Conservation (phyloP, 2,329 filamentous ascomycete genomes). For the Setomelanomma holmii region DNA sequence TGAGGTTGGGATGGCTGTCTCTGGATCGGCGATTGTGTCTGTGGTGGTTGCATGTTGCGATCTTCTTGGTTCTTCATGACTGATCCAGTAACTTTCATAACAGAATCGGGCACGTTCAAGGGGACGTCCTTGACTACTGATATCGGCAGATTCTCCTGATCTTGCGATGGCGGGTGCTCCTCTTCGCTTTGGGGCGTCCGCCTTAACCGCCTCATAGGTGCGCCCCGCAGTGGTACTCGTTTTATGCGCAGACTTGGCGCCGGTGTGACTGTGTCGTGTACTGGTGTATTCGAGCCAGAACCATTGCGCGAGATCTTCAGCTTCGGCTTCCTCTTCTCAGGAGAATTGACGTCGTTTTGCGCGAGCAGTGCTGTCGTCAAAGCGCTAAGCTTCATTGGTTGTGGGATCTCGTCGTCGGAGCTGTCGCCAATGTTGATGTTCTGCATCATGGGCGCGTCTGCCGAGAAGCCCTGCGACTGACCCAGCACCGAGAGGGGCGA, state of each 20-base stretch:
- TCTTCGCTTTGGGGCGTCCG: conserved; percentile 50
- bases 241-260: conserved; percentile 50
- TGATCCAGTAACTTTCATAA: conserved; percentile 42
- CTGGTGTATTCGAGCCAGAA: conserved; percentile 47
- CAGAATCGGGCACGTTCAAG: conserved; percentile 35
- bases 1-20: conserved; percentile 47
- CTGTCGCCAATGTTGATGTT: conserved; percentile 74
- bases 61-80: conserved; percentile 45
- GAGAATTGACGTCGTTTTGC: conserved; percentile 54
- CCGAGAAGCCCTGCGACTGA: conserved; percentile 54
- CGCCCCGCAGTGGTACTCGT: conserved; percentile 47
- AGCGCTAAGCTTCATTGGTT: conserved; percentile 90
- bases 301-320: conserved; percentile 47
- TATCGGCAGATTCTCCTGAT: conserved; percentile 82
- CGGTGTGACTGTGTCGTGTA: conserved; percentile 49
- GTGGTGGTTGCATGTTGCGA: conserved; percentile 27
- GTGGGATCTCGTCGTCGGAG: conserved; percentile 90
- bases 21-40: conserved; percentile 39
- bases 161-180: conserved; percentile 58
- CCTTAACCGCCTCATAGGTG: conserved; percentile 48
- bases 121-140: conserved; percentile 38
- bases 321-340: conserved; percentile 48
- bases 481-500: conserved; percentile 56
- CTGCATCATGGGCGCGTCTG: conserved; percentile 56
- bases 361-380: conserved; percentile 83